Evolutionary conservation across 1,284 basidiomycete species (phyloP).

Genomic region (Cryptococcus depauperatus): DNA sequence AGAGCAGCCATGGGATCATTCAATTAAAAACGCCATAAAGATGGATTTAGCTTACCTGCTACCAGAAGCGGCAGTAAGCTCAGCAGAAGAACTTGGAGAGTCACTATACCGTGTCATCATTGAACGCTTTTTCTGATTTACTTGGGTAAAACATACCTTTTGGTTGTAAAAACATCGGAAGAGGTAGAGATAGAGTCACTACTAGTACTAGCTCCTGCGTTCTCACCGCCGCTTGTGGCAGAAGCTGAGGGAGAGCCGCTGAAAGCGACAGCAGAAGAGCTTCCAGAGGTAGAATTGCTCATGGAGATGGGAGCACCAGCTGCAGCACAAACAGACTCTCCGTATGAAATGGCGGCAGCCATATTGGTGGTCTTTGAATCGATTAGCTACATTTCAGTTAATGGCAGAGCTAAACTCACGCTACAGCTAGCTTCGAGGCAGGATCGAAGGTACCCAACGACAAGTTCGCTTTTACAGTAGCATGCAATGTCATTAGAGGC

Average conservation of each 20-base stretch:
- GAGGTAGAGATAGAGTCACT: constrained; percentile 13
- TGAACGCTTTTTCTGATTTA: no score
- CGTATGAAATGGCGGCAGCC: constrained; percentile 9
- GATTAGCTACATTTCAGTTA: neutral
- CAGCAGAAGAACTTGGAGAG: no score
- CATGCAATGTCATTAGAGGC: constrained; percentile 14
- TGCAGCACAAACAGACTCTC: constrained; percentile 12
- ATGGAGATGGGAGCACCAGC: constrained; percentile 5
- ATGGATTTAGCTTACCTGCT: no score
- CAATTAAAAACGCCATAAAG: no score
- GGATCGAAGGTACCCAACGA: constrained; percentile 12
- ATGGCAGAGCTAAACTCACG: constrained; percentile 7
- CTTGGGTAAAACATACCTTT: no score
- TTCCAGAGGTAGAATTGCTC: constrained; percentile 4
- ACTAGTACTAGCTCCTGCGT: constrained; percentile 16
- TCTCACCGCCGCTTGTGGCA: no score
- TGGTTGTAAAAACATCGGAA: neutral
- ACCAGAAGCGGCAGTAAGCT: no score
- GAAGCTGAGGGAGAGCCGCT: constrained; percentile 10
- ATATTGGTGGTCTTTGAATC: constrained; percentile 10
- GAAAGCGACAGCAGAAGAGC: neutral
- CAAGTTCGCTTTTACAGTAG: constrained; percentile 11
- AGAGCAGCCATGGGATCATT: no score
- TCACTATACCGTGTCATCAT: no score
- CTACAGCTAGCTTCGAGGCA: constrained; percentile 14